Percentiles rank a stretch among this genome's conserved stretches.
These are phyloP conservation scores for Hypholoma sublateritium DNA, from an alignment of 768 basidiomycete species.

Conservation along the genomic window DNA sequence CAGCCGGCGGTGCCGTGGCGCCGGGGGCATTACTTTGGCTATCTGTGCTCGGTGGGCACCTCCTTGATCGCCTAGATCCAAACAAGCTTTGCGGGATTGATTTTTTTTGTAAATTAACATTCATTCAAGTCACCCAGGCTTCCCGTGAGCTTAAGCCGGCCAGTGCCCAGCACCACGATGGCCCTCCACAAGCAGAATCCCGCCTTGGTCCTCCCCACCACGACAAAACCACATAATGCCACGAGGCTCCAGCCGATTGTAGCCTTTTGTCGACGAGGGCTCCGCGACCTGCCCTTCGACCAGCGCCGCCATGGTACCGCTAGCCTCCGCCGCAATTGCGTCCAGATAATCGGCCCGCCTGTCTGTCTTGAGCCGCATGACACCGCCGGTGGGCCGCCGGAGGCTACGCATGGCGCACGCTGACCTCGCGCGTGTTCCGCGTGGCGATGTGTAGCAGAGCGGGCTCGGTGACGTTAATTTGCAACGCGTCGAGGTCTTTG, in stretches of 20 bases:
- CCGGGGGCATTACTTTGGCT: constrained; percentile 80
- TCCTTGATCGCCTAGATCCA: constrained; percentile 76
- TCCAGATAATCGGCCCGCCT: constrained; percentile 79
- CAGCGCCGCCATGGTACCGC: constrained; percentile 2
- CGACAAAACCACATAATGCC: constrained; percentile 87
- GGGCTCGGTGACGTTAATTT: constrained; percentile 66
- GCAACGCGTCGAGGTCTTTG: constrained; percentile 66
- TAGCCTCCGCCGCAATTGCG: constrained; percentile 23
- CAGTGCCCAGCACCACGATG: constrained; percentile 71
- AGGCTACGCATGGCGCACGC: constrained; percentile 90
- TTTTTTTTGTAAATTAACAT: background rate
- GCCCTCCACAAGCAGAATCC: constrained; percentile 85
- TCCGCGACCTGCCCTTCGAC: constrained; percentile 14
- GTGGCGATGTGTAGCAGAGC: constrained; percentile 73
- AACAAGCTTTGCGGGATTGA: background rate
- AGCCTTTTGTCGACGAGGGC: constrained; percentile 33
- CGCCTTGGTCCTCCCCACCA: constrained; percentile 87
- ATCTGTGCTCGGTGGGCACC: constrained; percentile 88
- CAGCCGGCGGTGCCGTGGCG: too few species aligned
- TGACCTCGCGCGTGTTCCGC: constrained; percentile 86
- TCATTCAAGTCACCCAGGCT: constrained; percentile 71
- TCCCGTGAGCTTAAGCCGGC: constrained; percentile 76
- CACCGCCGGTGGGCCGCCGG: constrained; percentile 82
- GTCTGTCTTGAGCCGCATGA: constrained; percentile 91
- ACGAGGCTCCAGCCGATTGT: constrained; percentile 55